phyloP scores from a whole-genome alignment of 495 filamentous ascomycete genomes.

The Xylaria curta region DNA sequence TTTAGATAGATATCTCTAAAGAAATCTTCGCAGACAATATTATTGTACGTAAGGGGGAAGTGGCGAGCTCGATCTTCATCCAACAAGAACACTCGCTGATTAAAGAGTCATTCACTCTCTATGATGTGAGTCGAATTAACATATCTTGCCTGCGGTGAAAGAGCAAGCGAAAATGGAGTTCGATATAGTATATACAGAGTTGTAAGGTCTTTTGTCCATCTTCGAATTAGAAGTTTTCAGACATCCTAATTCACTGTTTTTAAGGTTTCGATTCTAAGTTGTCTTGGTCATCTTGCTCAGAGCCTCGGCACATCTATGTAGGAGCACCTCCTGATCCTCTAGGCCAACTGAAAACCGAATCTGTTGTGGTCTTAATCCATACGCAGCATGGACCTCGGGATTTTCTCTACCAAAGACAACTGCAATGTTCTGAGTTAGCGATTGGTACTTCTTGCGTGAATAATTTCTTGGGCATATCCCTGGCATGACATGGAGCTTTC shows the following conservation, averaged over 20 bases:
- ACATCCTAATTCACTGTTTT: neutral
- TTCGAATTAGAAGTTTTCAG: neutral
- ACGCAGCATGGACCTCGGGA: conserved; percentile 35
- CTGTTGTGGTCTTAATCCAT: conserved; percentile 41
- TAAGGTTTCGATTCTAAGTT: neutral
- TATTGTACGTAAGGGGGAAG: too few species aligned
- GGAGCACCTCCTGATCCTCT: conserved; percentile 45
- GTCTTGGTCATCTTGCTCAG: conserved; percentile 28
- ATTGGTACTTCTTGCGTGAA: neutral
- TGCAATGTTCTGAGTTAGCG: neutral
- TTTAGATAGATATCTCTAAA: too few species aligned
- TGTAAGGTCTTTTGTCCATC: neutral
- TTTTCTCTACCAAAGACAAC: conserved; percentile 38
- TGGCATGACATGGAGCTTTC: neutral
- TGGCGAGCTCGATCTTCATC: too few species aligned
- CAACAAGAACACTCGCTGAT: too few species aligned
- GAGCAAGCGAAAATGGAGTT: neutral
- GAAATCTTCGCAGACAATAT: too few species aligned
- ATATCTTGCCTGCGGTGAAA: neutral
- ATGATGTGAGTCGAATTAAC: neutral
- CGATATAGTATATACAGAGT: neutral
- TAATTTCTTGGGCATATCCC: neutral
- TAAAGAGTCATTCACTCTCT: too few species aligned
- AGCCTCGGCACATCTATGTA: conserved; percentile 43
- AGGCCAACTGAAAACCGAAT: conserved; percentile 50